Conservation (phyloP, 768 basidiomycete species). For the Hortiboletus campestris region DNA sequence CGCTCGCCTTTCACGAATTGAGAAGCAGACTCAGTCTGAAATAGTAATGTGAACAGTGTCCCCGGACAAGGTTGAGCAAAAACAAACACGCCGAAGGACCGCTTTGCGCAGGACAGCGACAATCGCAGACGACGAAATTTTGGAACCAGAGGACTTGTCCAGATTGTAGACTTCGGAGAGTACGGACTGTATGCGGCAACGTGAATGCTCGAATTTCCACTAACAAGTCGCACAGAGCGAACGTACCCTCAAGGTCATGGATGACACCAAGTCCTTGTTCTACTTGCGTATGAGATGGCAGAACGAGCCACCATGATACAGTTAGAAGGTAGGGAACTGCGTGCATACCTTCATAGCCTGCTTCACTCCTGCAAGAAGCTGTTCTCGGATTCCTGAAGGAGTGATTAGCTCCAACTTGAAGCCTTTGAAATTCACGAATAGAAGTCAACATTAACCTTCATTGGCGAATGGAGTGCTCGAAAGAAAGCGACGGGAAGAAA, state of each 20-base stretch:
- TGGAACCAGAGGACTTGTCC: constrained; percentile 53
- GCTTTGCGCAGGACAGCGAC: constrained; percentile 58
- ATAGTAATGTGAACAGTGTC: constrained; percentile 7
- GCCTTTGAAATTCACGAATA: not conserved
- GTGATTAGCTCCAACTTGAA: not conserved
- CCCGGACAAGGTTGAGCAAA: not conserved
- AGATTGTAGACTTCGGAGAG: constrained; percentile 67
- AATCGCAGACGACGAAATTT: constrained; percentile 48
- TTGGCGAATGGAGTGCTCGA: constrained; percentile 11
- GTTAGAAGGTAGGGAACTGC: not conserved
- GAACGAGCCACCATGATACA: not conserved
- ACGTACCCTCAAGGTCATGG: constrained; percentile 58
- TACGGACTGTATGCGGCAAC: constrained; percentile 46
- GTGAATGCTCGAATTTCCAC: not conserved
- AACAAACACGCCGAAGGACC: constrained; percentile 54
- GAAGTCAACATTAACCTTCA: constrained; percentile 24
- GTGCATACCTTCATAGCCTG: constrained; percentile 64
- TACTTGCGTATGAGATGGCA: constrained; percentile 26
- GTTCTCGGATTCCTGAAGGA: constrained; percentile 49
- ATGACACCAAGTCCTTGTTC: constrained; percentile 55
- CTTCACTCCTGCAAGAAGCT: constrained; percentile 55
- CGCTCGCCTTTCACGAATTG: constrained; percentile 59
- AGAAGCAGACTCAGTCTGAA: constrained; percentile 56
- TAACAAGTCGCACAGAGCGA: not conserved
- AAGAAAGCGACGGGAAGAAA: constrained; percentile 7